These are phyloP conservation scores for Paraphoma sp. DNA, from an alignment of 2,329 filamentous ascomycete species.

Conservation along the genomic window DNA sequence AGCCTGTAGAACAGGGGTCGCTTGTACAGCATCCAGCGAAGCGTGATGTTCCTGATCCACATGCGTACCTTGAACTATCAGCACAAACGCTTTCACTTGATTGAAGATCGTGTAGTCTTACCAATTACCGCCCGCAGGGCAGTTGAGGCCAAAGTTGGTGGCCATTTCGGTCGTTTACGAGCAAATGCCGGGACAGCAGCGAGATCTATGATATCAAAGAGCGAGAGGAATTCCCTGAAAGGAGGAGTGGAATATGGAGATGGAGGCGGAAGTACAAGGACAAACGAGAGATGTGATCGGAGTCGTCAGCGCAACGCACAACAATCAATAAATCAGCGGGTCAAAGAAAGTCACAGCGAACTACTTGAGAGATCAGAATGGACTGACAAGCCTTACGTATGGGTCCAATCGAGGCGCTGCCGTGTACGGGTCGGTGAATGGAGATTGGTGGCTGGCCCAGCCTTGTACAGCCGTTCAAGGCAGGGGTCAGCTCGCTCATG, in stretches of 20 bases:
- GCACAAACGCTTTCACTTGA: not conserved
- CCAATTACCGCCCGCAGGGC: conserved; percentile 29
- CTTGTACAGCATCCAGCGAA: conserved; percentile 52
- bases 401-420: conserved; percentile 16
- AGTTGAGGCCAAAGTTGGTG: conserved; percentile 26
- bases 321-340: not conserved
- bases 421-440: conserved; percentile 1
- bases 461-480: conserved; percentile 1
- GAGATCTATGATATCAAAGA: not conserved
- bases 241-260: not conserved
- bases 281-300: conserved; percentile 4
- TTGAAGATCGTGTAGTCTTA: conserved; percentile 6
- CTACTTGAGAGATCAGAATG: conserved; percentile 13
- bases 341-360: conserved; percentile 11
- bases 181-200: too few relatives aligned
- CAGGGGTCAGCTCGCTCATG: conserved; percentile 3
- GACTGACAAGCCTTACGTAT: conserved; percentile 4
- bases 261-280: not conserved
- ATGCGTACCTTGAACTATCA: conserved; percentile 32
- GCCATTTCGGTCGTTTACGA: conserved; percentile 1
- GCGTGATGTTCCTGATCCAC: conserved; percentile 21
- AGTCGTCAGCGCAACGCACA: conserved; percentile 7
- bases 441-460: conserved; percentile 8
- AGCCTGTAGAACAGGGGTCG: conserved; percentile 49
- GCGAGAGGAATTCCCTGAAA: not conserved